Percentiles rank a stretch among this genome's conserved stretches.
phyloP scores from a whole-genome alignment of 208 protist genomes.

The Leishmania martiniquensis region DNA sequence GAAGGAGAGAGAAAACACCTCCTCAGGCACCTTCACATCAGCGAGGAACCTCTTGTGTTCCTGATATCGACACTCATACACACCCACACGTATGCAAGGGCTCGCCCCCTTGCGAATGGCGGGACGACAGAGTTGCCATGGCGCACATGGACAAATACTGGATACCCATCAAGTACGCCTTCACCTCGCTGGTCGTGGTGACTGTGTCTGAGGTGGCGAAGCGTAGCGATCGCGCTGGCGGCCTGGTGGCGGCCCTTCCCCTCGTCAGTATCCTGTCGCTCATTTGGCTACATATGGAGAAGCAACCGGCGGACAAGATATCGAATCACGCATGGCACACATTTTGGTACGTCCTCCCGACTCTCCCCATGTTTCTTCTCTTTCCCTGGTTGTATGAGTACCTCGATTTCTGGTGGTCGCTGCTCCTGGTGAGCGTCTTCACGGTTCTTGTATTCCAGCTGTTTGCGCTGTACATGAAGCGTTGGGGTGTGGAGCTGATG shows the following conservation, averaged over 20 bases:
- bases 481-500: constrained; percentile 32
- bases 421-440: constrained; percentile 30
- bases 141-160: constrained; percentile 11
- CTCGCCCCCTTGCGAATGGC: neutral
- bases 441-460: constrained; percentile 28
- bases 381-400: constrained; percentile 36
- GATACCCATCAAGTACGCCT: constrained; percentile 33
- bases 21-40: neutral
- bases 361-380: constrained; percentile 36
- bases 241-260: constrained; percentile 28
- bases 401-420: constrained; percentile 40
- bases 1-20: neutral
- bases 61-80: neutral
- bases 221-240: constrained; percentile 28
- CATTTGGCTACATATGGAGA: constrained; percentile 39
- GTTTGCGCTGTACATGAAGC: constrained; percentile 37
- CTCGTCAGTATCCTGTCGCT: constrained; percentile 36
- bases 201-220: constrained; percentile 24
- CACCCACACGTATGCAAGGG: neutral
- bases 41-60: neutral
- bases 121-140: neutral
- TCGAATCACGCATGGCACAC: constrained; percentile 45
- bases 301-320: constrained; percentile 35
- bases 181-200: constrained; percentile 36
- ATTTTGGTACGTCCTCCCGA: constrained; percentile 43